phyloP scores from a whole-genome alignment of 805 yeast species.

The Debaryomyces prosopidis region DNA sequence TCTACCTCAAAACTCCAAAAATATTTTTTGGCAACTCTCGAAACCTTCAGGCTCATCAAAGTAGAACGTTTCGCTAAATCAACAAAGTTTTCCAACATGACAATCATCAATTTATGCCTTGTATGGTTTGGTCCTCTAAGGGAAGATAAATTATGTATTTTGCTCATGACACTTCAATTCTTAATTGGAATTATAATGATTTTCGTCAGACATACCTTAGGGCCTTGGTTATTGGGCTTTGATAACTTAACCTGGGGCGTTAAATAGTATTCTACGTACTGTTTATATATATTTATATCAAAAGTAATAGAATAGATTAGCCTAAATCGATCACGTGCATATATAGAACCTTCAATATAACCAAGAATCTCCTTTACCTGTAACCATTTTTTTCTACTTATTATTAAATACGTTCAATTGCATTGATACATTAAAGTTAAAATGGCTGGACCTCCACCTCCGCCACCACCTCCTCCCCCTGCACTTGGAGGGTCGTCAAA shows the following conservation, averaged over 20 bases:
- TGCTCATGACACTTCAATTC: conserved; percentile 64
- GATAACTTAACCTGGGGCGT: conserved; percentile 65
- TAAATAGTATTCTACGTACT: conserved; percentile 18
- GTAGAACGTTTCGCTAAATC: conserved; percentile 27
- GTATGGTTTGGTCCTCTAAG: conserved; percentile 90
- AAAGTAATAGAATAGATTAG: neutral
- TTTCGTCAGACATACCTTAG: conserved; percentile 75
- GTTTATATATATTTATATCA: neutral
- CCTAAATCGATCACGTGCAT: too few species aligned
- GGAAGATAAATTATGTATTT: conserved; percentile 71
- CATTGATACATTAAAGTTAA: neutral
- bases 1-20: conserved; percentile 19
- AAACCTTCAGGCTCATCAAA: conserved; percentile 49
- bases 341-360: too few species aligned
- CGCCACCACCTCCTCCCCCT: conserved; percentile 22
- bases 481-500: conserved; percentile 6
- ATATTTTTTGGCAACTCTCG: conserved; percentile 46
- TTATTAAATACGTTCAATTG: neutral
- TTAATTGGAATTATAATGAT: conserved; percentile 66
- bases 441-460: conserved; percentile 33
- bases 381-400: too few species aligned
- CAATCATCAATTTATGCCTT: conserved; percentile 77
- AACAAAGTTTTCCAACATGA: conserved; percentile 70
- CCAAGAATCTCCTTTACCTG: too few species aligned
- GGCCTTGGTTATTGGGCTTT: conserved; percentile 82